Percentiles rank a stretch among this genome's conserved stretches.
Conservation (phyloP, 495 filamentous ascomycete genomes). For the Emericellopsis terricola region DNA sequence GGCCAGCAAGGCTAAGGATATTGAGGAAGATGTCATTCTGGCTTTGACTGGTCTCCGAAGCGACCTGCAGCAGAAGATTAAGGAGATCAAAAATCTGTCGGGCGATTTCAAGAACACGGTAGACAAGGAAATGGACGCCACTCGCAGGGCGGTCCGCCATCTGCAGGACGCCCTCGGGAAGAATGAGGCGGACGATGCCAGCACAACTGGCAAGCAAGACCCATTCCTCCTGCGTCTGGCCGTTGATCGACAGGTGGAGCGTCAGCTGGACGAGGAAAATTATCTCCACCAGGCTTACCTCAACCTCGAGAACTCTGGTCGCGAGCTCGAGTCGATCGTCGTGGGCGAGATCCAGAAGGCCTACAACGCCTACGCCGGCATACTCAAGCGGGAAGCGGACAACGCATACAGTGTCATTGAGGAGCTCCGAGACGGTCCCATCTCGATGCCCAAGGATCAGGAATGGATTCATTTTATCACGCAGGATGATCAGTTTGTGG, state of each 20-base stretch:
- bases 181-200: slow-evolving; percentile 56
- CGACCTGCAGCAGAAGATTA: slow-evolving; percentile 88
- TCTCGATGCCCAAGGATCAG: slow-evolving; percentile 75
- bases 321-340: slow-evolving; percentile 87
- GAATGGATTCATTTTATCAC: slow-evolving; percentile 82
- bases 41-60: slow-evolving; percentile 70
- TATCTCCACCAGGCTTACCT: slow-evolving; percentile 91
- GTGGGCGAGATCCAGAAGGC: slow-evolving; percentile 95
- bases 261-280: slow-evolving; percentile 92
- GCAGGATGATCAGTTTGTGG: slow-evolving; percentile 71
- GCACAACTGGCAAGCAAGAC: slow-evolving; percentile 68
- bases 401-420: slow-evolving; percentile 61
- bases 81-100: slow-evolving; percentile 84
- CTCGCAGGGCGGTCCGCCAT: slow-evolving; percentile 50
- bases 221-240: slow-evolving; percentile 71
- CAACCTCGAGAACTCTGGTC: slow-evolving; percentile 85
- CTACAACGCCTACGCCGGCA: slow-evolving; percentile 79
- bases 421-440: slow-evolving; percentile 63
- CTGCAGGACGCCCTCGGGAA: slow-evolving; percentile 66
- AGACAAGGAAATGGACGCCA: slow-evolving; percentile 59
- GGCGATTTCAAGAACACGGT: slow-evolving; percentile 89
- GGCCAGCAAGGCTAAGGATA: slow-evolving; percentile 75
- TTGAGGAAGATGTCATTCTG: slow-evolving; percentile 78
- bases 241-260: slow-evolving; percentile 77
- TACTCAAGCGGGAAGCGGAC: slow-evolving; percentile 78